A percentile compares a stretch with the other conserved stretches of the same genome.
Conservation (phyloP, 2,329 filamentous ascomycete species). For the Ceratocystis cacaofunesta region DNA sequence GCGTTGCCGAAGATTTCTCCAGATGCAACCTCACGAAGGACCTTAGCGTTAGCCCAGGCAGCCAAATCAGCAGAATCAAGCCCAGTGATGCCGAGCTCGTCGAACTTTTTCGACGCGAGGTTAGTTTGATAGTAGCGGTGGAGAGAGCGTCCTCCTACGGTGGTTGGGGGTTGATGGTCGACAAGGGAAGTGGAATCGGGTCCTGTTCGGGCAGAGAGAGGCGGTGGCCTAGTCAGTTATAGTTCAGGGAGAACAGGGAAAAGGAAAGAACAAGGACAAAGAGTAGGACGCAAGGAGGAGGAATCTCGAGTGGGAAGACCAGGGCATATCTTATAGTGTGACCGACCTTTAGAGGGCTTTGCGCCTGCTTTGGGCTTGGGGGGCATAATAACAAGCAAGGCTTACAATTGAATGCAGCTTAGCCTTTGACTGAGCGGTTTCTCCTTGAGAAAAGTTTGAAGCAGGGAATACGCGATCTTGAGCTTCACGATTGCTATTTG, state of each 20-base stretch:
- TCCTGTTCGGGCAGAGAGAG: constrained; percentile 18
- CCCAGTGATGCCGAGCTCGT: constrained; percentile 31
- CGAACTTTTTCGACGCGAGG: constrained; percentile 32
- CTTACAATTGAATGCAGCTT: background rate
- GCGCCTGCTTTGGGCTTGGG: constrained; percentile 26
- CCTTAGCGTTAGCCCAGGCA: constrained; percentile 33
- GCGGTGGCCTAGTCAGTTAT: background rate
- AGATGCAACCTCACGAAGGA: constrained; percentile 30
- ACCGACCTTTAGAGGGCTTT: constrained; percentile 22
- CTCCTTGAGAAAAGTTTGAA: background rate
- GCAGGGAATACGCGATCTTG: background rate
- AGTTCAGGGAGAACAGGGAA: no score
- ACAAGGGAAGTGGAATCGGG: constrained; percentile 21
- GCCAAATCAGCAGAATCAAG: constrained; percentile 35
- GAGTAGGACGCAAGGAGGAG: background rate
- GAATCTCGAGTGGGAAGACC: background rate
- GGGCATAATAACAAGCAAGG: constrained; percentile 23
- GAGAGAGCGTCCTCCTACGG: constrained; percentile 34
- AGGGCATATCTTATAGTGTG: background rate
- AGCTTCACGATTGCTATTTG: background rate
- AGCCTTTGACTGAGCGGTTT: background rate
- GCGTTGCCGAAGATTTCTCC: constrained; percentile 25
- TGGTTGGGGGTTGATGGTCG: constrained; percentile 25
- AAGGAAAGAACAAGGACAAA: background rate
- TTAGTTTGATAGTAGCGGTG: constrained; percentile 36